Evolutionary conservation across 2,329 filamentous ascomycete genomes (phyloP).

Genomic region (Monilinia vaccinii-corymbosi): DNA sequence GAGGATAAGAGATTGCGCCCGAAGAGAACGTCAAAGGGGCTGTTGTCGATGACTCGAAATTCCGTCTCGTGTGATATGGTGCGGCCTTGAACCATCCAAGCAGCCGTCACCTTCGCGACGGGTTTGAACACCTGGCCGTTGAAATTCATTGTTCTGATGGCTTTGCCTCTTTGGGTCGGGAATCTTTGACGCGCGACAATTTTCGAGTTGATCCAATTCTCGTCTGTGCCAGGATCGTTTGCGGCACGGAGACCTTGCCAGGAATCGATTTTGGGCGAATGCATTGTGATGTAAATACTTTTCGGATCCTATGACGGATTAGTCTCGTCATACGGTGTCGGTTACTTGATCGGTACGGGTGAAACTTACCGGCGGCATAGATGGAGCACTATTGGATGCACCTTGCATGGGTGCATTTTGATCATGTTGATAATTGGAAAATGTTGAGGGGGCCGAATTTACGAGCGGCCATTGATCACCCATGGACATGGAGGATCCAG

Average conservation of each 20-base stretch:
- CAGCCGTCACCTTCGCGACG: background rate
- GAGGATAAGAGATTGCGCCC: background rate
- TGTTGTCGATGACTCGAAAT: background rate
- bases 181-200: background rate
- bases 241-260: background rate
- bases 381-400: background rate
- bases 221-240: background rate
- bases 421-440: background rate
- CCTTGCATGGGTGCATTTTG: background rate
- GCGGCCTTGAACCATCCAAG: background rate
- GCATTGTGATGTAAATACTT: background rate
- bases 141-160: background rate
- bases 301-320: background rate
- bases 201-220: background rate
- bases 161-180: background rate
- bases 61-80: background rate
- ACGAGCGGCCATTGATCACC: background rate
- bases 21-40: background rate
- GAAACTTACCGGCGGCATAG: background rate
- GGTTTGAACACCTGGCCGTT: background rate
- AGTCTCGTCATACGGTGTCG: background rate
- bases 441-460: background rate
- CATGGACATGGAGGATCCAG: no score
- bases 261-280: background rate
- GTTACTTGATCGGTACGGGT: background rate